Evolutionary conservation across 208 protist species (phyloP), one percentile per base, ranked within the genome.

Genomic region (Trypanosoma rangeli): DNA sequence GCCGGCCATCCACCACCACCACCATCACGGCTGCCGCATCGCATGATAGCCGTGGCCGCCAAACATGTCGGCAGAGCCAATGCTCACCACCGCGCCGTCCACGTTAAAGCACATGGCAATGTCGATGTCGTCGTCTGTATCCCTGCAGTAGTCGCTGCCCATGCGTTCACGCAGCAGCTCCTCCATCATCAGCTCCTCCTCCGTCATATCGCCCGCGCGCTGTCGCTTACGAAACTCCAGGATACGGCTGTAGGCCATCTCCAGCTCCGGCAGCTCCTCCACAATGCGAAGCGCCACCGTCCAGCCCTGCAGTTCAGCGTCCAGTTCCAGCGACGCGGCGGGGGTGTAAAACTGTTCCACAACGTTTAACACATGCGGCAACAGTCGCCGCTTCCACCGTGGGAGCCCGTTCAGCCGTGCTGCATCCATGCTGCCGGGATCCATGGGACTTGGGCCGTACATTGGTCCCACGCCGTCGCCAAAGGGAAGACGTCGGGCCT

Each of bases 101-200:
- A 68, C 22, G 37, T 75, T 82, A 67, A 95, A 95, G 64, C 81
- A 87, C 85, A 95, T 95, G 26, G 86, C 87, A 26, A 95, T 74
- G 53, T 95, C 90, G 9, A 85, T 68, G 1, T 68, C 78, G 13
- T 62, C 29, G 16, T 63, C 55, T 18, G 58, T 56, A n/a, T 79
- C 68, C 26, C 70, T 52, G 20, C 70, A 49, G 24, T 53, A 79
- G 16, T 70, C 77, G 2, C 76, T 69, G 7, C 79, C 70, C 33
- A 88, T 78, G 15, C 84, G 82, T 69, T 92, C 86, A 10, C 80
- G 79, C 76, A 94, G 53, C 20, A 92, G 68, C 31, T 80, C 71
- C n/a, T 90, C 79, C 66, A 90, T 81, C 22, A 89, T 64, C 22
- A 74, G 37, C 49, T 92, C 89, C 56, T 92, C 86, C 1, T 61